A percentile compares a stretch with the other conserved stretches of the same genome.
These are phyloP conservation scores for Penicillium cinerascens DNA, from an alignment of 495 filamentous ascomycete genomes.

Conservation along the genomic window DNA sequence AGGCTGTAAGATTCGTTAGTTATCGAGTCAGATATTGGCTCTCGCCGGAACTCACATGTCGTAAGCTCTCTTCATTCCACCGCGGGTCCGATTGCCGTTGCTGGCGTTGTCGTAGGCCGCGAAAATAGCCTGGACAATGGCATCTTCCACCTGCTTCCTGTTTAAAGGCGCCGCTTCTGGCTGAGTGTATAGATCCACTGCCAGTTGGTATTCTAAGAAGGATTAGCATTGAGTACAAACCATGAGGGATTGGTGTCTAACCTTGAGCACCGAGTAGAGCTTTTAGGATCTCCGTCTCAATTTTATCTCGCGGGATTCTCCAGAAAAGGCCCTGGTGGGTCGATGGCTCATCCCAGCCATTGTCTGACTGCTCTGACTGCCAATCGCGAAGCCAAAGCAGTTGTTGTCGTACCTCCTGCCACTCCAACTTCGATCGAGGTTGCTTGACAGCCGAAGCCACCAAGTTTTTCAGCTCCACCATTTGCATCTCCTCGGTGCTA, in stretches of 20 bases:
- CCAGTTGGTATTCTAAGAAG: constrained; percentile 61
- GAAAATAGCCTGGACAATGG: constrained; percentile 65
- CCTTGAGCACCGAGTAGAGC: constrained; percentile 65
- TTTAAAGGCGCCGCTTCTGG: constrained; percentile 48
- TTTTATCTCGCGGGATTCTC: constrained; percentile 53
- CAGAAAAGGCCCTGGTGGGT: constrained; percentile 64
- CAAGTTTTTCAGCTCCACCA: constrained; percentile 57
- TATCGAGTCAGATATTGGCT: neutral
- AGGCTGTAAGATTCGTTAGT: constrained; percentile 46
- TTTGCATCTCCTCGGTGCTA: constrained; percentile 59
- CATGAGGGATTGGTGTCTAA: constrained; percentile 33
- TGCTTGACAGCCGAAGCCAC: constrained; percentile 52
- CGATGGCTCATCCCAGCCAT: constrained; percentile 18
- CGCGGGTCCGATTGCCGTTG: constrained; percentile 79
- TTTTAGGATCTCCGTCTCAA: constrained; percentile 76
- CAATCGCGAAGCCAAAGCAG: constrained; percentile 81
- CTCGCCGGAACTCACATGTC: constrained; percentile 62
- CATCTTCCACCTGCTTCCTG: constrained; percentile 53
- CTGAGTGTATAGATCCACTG: constrained; percentile 62
- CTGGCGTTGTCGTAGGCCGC: constrained; percentile 83
- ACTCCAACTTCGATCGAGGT: constrained; percentile 60
- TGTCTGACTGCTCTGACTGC: constrained; percentile 50
- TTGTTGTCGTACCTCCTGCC: constrained; percentile 61
- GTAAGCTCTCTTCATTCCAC: constrained; percentile 77
- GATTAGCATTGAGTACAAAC: constrained; percentile 10